Evolutionary conservation across 352 stramenopile species (phyloP).

Genomic region (Phytophthora uliginosa): DNA sequence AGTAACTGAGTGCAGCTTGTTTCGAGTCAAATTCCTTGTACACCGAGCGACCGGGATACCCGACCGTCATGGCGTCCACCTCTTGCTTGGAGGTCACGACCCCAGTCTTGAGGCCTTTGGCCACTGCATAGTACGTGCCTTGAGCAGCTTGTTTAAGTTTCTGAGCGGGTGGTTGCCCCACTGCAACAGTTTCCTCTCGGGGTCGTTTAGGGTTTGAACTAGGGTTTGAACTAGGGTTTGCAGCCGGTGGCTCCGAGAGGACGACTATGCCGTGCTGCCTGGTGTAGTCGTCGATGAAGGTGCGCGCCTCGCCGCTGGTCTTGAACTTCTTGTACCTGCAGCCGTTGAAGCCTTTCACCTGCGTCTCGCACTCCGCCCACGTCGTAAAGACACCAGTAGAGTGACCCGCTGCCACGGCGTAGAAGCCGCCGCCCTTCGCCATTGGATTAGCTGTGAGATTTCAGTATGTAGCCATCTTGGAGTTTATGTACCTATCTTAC

Average conservation of each 20-base stretch:
- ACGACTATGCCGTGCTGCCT: not conserved
- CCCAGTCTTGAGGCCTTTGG: slow-evolving; percentile 46
- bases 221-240: slow-evolving; percentile 11
- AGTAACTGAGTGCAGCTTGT: slow-evolving; percentile 20
- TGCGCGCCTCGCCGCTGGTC: slow-evolving; percentile 51
- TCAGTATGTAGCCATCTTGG: not conserved
- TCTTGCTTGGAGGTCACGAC: slow-evolving; percentile 49
- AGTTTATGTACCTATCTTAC: not conserved
- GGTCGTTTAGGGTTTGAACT: slow-evolving; percentile 8
- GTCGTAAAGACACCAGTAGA: slow-evolving; percentile 62
- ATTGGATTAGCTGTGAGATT: slow-evolving; percentile 6
- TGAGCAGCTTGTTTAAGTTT: slow-evolving; percentile 19
- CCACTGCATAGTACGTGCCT: slow-evolving; percentile 42
- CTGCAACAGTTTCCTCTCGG: slow-evolving; percentile 16
- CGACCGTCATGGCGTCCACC: slow-evolving; percentile 29
- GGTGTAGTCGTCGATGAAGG: slow-evolving; percentile 48
- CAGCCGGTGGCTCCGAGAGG: not conserved
- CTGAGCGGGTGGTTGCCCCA: slow-evolving; percentile 11
- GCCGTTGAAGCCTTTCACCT: slow-evolving; percentile 67
- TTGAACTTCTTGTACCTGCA: slow-evolving; percentile 78
- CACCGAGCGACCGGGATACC: slow-evolving; percentile 19
- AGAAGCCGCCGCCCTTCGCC: slow-evolving; percentile 49
- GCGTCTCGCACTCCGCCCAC: slow-evolving; percentile 56
- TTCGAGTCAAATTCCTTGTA: slow-evolving; percentile 30
- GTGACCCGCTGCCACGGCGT: slow-evolving; percentile 72